phyloP scores from a whole-genome alignment of 1,139 yeast species.

The Lodderomyces jiufengensis region DNA sequence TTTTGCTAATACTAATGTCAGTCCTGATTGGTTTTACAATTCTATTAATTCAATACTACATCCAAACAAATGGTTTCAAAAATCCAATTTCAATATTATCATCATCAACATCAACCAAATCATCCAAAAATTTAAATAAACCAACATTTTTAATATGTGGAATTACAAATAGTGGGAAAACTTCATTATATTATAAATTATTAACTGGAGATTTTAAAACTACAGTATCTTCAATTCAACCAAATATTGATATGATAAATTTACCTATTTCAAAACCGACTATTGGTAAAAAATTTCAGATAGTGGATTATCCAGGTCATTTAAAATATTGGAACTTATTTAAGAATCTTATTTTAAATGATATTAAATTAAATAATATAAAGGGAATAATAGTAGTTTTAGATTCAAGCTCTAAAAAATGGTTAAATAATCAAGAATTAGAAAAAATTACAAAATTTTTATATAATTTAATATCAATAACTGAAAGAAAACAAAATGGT shows the following conservation, averaged over 20 bases:
- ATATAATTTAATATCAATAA: constrained; percentile 49
- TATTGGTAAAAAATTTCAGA: constrained; percentile 35
- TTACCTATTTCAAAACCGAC: constrained; percentile 35
- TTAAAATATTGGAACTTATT: constrained; percentile 59
- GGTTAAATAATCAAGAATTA: constrained; percentile 27
- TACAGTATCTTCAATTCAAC: constrained; percentile 46
- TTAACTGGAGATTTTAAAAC: constrained; percentile 15
- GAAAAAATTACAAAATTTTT: constrained; percentile 47
- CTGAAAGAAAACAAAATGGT: constrained; percentile 62
- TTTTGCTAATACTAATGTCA: constrained; percentile 22
- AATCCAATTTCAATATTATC: background rate
- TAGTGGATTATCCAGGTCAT: constrained; percentile 87
- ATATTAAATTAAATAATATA: constrained; percentile 43
- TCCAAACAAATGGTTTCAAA: constrained; percentile 23
- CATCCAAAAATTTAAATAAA: constrained; percentile 9
- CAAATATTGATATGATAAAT: constrained; percentile 26
- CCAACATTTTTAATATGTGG: constrained; percentile 75
- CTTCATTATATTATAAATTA: constrained; percentile 51
- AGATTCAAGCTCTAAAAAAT: constrained; percentile 50
- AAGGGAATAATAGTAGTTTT: constrained; percentile 70
- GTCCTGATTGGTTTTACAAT: constrained; percentile 23
- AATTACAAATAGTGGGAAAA: constrained; percentile 71
- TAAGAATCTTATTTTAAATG: constrained; percentile 39
- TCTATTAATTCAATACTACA: constrained; percentile 21
- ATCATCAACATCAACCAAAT: background rate